phyloP scores from a whole-genome alignment of 192 early-diverging fungal species.

The Rhizophagus prolifer region DNA sequence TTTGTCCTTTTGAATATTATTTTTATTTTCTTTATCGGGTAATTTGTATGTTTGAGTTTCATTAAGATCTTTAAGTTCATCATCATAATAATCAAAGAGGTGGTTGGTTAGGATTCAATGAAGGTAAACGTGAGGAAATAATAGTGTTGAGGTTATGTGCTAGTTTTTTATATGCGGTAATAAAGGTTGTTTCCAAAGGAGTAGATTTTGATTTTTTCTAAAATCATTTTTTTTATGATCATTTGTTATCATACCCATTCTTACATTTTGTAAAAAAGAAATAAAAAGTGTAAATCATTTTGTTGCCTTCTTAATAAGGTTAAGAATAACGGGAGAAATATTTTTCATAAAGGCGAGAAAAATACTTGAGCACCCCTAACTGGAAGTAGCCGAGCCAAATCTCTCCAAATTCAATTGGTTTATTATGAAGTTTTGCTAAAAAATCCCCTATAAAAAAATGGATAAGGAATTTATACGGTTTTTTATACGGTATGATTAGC shows the following conservation, averaged over 20 bases:
- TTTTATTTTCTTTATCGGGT: too few relatives aligned
- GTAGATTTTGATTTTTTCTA: too few relatives aligned
- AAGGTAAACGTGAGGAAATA: too few relatives aligned
- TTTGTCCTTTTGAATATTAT: too few relatives aligned
- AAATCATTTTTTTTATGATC: neutral
- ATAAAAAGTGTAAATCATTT: neutral
- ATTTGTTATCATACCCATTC: neutral
- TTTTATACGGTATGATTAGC: too few relatives aligned
- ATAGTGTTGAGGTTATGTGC: too few relatives aligned
- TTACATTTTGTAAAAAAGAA: neutral
- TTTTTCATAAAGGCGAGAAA: neutral
- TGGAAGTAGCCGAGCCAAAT: neutral
- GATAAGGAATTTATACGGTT: too few relatives aligned
- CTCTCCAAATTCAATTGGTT: neutral
- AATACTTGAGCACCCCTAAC: neutral
- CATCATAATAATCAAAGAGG: neutral
- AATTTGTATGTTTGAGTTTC: neutral
- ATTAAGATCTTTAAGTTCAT: too few relatives aligned
- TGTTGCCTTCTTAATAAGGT: neutral
- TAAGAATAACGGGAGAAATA: constrained; percentile 5
- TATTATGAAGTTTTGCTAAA: neutral
- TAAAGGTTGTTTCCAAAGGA: too few relatives aligned
- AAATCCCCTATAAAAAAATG: neutral
- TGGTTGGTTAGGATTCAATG: too few relatives aligned
- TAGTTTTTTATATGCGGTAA: too few relatives aligned